Evolutionary conservation across 2,329 filamentous ascomycete genomes (phyloP), one percentile per base, ranked within the genome.

Genomic region (Ophioceras dolichostomum): DNA sequence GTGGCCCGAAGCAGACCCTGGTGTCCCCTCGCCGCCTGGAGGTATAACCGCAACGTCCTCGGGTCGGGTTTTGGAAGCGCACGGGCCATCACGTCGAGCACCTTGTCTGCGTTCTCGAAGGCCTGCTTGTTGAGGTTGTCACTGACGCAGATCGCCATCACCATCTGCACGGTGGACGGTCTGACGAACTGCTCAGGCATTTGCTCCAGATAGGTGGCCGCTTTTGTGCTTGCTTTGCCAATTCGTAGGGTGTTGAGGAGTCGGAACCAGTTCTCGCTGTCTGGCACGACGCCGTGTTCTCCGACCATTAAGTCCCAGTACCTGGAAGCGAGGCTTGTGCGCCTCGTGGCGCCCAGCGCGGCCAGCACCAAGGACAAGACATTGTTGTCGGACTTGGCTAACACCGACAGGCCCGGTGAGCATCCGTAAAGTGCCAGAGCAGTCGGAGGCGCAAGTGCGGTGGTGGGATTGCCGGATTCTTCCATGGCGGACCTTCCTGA

Each of bases 291-390:
- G n/a, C 60, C 59, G 53, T 76, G 68, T 10, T 66, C 57, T 2
- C 64, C 54, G 6, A 79, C 83, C 40, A 95, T 62, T 5, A 79
- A 52, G 14, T 79, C 64, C 88, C 88, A 96, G 57, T 95, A 96
- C 22, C 68, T 68, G 37, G 70, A 59, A n/a, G 76, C 82, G n/a
- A 72, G 58, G 12, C 70, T 67, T 7, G 74, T 73, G 37, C 73
- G 67, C 36, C 72, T 69, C 22, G 78, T 68, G 22, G 72, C 67
- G 10, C 68, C 60, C 36, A 85, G 73, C 6, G 79, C 70, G 32
- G 74, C 64, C 30, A 94, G 57, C 16, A 93, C 52, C 32, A 93
- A 56, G 1, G 80, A 80, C 2, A 98, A 68, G 3, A 70, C 67
- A 46, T 78, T 77, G 28, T 57, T 59, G 16, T 65, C 63, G 1